Base-by-base conservation (phyloP, 441 rosid species). In the California macrophylla region DNA sequence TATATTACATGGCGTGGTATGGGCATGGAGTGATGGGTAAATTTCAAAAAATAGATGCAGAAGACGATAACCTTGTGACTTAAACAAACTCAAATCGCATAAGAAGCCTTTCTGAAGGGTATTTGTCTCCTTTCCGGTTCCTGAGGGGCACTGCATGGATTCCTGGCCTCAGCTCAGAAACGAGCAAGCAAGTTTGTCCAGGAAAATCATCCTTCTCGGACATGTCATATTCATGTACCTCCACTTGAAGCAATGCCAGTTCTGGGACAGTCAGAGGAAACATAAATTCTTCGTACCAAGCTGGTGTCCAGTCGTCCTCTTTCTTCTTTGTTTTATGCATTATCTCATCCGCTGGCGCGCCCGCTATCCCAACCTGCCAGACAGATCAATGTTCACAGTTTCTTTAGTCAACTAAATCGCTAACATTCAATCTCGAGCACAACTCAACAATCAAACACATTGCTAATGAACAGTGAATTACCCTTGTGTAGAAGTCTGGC, bases 401-500 rank as follows among this genome's bases (percentile, higher is more conserved):
- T n/a, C n/a, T n/a, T n/a, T n/a, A n/a, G n/a, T n/a, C n/a, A n/a
- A n/a, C n/a, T n/a, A n/a, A n/a, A n/a, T n/a, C n/a, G n/a, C n/a
- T n/a, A n/a, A n/a, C n/a, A n/a, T n/a, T n/a, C n/a, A n/a, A n/a
- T n/a, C n/a, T n/a, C n/a, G n/a, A n/a, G n/a, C n/a, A n/a, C n/a
- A n/a, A n/a, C n/a, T n/a, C n/a, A n/a, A n/a, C n/a, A n/a, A n/a
- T n/a, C n/a, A n/a, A n/a, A n/a, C n/a, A 40, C 47, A 40, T 40
- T 40, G 10, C 47, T 4, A n/a, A 40, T 9, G 47, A 1, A 40
- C 10, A 40, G n/a, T n/a, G 0, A 40, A 84, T 74, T 86, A 84
- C 98, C 82, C 71, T 85, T 52, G 84, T 77, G 47, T 73, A 82
- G 81, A 91, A 87, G 78, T 92, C 91, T 0, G 96, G 97, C 25